Evolutionary conservation across 2,329 filamentous ascomycete genomes (phyloP), one percentile per base, ranked within the genome.

Genomic region (Fonsecaea multimorphosa): DNA sequence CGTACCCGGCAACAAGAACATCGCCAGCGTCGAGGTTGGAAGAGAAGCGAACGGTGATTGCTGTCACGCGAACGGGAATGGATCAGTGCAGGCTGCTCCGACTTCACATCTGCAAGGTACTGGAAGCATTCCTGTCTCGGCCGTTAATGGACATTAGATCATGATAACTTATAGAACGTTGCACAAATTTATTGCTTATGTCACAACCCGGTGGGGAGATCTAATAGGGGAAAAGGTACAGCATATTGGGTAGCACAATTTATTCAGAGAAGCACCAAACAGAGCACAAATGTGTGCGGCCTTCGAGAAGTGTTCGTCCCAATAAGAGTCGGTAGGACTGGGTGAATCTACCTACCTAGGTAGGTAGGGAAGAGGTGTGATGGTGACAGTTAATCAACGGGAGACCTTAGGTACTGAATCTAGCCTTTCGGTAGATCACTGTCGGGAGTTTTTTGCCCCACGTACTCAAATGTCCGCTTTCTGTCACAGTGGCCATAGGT

Each of bases 1-100:
- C 73, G 82, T 85, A 19, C 83, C 83, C 2, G 78, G 77, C 9
- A 74, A 70, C 51, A 76, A 75, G 70, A 78, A 78, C 49, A 54
- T 56, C 24, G 65, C 65, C 29, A 73, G 72, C 55, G 72, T 74
- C 19, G 63, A 70, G 31, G 68, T 72, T 49, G 72, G 64, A 27
- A 56, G 66, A 22, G 62, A 46, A 7, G 27, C 54, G n/a, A 65
- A 65, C 56, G 63, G 58, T 19, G 53, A 63, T 31, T 68, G 66
- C 51, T 68, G 66, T 40, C 58, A 68, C 11, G 40, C 34, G 5
- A 58, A 58, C 12, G 58, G 44, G 19, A 54, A 60, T 51, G 63
- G 66, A 12, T 57, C 55, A 7, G 66, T 64, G 22, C 65, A 67
- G 55, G 58, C 58, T 6, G 59, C 55, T 27, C 66, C 63, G 16